Evolutionary conservation across 83 land plant species (phyloP), one percentile per base, ranked within the genome.

Genomic region (Isoetes engelmannii): DNA sequence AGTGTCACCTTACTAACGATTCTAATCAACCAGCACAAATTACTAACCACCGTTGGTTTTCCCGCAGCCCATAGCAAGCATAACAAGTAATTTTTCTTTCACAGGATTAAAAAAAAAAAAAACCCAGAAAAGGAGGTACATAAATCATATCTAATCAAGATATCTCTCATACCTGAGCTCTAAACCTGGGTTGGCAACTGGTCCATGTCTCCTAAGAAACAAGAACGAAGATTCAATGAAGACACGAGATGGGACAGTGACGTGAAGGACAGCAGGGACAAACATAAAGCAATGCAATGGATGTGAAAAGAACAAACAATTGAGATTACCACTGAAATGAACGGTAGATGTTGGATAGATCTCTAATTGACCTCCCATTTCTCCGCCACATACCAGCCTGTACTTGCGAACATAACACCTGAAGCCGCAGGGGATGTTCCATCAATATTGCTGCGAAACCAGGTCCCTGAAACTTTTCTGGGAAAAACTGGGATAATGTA

Each of bases 341-440:
- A 69, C 81, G 86, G 70, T 94, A 90, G 68, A 69, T 74, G 37
- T 88, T 90, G 69, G 74, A 81, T 21, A 79, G 79, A 7, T 70
- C 70, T 46, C 76, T 46, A 42, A 84, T 80, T 47, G 90, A 78
- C 65, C 91, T 90, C 7, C 98, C 96, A 88, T 94, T 88, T 54
- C 72, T 81, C 4, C 87, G 79, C 99, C 99, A 91, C 97, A 94
- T 94, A 43, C 99, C 99, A 75, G 93, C 93, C 74, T 75, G 87
- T 15, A 88, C 90, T 68, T 94, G 85, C 45, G 99, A 88, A 77
- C 90, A 88, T 69, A 88, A 85, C 60, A 90, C 99, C 69, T 88
- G 90, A 45, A 88, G 45, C 41, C 87, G 84, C 4, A 94, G 48
- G 47, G 92, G 93, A 77, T 94, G 99, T 77, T 94, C 99, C 99